These are phyloP conservation scores for Alloteropsis semialata DNA, from an alignment of 176 grass and related monocot species.

Conservation along the genomic window DNA sequence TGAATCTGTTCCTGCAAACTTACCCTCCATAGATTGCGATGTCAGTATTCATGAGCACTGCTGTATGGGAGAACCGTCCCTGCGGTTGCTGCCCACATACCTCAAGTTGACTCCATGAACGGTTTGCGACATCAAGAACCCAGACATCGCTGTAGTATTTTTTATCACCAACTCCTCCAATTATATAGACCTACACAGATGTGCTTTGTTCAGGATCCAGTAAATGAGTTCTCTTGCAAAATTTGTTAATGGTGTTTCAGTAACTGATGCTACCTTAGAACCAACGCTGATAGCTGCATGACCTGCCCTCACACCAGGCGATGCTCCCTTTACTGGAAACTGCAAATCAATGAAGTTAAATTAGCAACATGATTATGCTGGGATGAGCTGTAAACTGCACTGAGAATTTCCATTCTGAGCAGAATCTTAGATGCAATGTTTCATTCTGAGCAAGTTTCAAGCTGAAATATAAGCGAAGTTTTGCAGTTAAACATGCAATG, in stretches of 20 bases:
- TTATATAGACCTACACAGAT: constrained; percentile 63
- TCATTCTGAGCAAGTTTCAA: background rate
- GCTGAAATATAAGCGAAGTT: background rate
- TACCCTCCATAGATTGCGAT: constrained; percentile 98
- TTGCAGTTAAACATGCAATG: background rate
- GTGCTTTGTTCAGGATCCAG: background rate
- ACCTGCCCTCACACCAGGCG: constrained; percentile 85
- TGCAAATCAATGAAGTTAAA: constrained; percentile 28
- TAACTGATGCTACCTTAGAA: constrained; percentile 54
- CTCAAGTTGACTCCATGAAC: constrained; percentile 78
- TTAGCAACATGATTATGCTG: background rate
- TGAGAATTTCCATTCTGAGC: background rate
- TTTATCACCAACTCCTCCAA: constrained; percentile 96
- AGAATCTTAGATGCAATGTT: background rate
- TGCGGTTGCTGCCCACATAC: constrained; percentile 83
- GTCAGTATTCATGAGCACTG: constrained; percentile 62
- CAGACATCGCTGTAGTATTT: constrained; percentile 96
- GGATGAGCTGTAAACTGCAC: background rate
- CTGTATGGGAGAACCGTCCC: constrained; percentile 90
- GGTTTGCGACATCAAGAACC: constrained; percentile 70
- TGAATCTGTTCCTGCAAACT: background rate
- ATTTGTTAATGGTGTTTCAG: background rate
- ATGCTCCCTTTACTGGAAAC: constrained; percentile 70
- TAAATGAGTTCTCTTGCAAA: background rate
- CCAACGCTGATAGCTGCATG: constrained; percentile 82